Percentiles rank a stretch among this genome's conserved stretches.
Conservation (phyloP, 225 moss, liverwort and hornwort genomes). For the Anthoceros angustus region DNA sequence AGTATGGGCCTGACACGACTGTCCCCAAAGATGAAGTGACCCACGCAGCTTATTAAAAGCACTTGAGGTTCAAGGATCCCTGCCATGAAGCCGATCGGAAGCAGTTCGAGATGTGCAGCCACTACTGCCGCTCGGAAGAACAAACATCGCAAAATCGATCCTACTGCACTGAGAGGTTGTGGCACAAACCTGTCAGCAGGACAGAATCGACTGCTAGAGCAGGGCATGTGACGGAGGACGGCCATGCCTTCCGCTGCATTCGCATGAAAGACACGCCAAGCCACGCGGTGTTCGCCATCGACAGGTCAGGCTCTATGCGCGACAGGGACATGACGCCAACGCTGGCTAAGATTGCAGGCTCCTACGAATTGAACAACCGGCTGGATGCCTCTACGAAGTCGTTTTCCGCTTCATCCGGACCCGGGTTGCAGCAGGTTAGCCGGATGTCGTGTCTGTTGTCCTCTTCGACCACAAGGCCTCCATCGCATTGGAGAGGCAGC, state of each 20-base stretch:
- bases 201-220: neutral
- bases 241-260: conserved; percentile 22
- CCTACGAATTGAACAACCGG: no score
- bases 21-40: conserved; percentile 26
- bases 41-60: conserved; percentile 23
- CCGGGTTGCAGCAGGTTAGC: conserved; percentile 9
- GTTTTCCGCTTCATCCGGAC: conserved; percentile 20
- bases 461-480: neutral
- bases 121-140: conserved; percentile 13
- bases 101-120: conserved; percentile 13
- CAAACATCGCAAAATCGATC: conserved; percentile 8
- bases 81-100: conserved; percentile 17
- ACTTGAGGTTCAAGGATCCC: conserved; percentile 20
- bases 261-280: conserved; percentile 18
- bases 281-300: conserved; percentile 29
- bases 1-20: conserved; percentile 25
- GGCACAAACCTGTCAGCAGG: conserved; percentile 13
- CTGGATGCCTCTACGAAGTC: conserved; percentile 25
- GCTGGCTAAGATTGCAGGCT: no score
- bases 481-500: conserved; percentile 11
- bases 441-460: conserved; percentile 18
- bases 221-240: conserved; percentile 22
- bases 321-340: conserved; percentile 6
- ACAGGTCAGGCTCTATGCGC: conserved; percentile 20
- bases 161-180: conserved; percentile 15